Conservation (phyloP, 176 grass and related monocot species). For the Aegilops tauschii region DNA sequence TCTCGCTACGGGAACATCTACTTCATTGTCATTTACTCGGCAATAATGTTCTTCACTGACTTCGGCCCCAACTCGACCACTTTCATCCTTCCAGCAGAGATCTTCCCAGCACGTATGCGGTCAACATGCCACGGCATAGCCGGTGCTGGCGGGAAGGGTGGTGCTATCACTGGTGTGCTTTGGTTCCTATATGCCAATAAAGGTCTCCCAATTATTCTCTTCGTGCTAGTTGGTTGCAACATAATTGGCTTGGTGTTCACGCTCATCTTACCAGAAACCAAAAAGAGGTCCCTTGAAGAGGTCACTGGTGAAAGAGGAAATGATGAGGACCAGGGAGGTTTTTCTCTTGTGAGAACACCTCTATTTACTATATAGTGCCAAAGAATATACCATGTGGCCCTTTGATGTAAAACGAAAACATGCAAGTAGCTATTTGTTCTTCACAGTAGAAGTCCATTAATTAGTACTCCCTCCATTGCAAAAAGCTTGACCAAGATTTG, state of each 20-base stretch:
- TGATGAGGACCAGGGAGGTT: neutral
- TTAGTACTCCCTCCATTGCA: too few species aligned
- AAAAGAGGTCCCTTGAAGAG: slow-evolving; percentile 29
- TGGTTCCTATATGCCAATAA: slow-evolving; percentile 8
- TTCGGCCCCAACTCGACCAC: slow-evolving; percentile 50
- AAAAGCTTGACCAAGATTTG: too few species aligned
- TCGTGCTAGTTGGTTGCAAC: slow-evolving; percentile 32
- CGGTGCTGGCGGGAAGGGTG: slow-evolving; percentile 33
- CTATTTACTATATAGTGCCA: neutral
- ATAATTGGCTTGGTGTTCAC: slow-evolving; percentile 34
- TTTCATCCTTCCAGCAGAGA: slow-evolving; percentile 49
- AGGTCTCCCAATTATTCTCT: neutral
- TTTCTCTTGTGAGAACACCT: neutral
- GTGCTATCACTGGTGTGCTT: slow-evolving; percentile 35
- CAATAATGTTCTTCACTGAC: slow-evolving; percentile 41
- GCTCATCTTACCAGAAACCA: slow-evolving; percentile 40
- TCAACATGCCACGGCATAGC: slow-evolving; percentile 56
- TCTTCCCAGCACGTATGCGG: slow-evolving; percentile 40
- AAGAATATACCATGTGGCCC: neutral
- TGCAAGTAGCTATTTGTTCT: too few species aligned
- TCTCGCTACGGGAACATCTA: neutral
- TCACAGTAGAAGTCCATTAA: too few species aligned
- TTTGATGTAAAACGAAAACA: too few species aligned
- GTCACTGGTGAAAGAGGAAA: slow-evolving; percentile 17
- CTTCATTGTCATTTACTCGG: slow-evolving; percentile 8